A percentile compares a stretch with the other conserved stretches of the same genome.
phyloP scores from a whole-genome alignment of 2,329 filamentous ascomycete species.

The Moelleriella libera region DNA sequence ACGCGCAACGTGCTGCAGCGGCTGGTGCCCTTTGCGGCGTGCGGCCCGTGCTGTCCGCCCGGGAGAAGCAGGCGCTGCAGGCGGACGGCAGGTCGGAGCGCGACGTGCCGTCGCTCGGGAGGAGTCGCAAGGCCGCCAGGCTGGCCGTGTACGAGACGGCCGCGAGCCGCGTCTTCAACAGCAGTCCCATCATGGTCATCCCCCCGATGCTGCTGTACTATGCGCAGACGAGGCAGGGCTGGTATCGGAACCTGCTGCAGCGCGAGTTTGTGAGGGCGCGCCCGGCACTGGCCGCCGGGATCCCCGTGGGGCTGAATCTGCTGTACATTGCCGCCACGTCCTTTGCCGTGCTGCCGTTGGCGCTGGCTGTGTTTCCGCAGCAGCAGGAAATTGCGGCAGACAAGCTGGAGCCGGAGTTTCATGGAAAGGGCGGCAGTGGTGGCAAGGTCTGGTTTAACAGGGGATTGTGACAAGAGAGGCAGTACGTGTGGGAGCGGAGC shows the following conservation, averaged over 20 bases:
- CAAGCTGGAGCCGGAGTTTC: conserved; percentile 75
- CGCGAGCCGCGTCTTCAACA: conserved; percentile 79
- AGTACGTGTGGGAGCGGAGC: background rate
- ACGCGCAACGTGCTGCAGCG: conserved; percentile 65
- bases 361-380: conserved; percentile 85
- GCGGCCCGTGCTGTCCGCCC: conserved; percentile 63
- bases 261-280: conserved; percentile 67
- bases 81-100: conserved; percentile 47
- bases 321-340: conserved; percentile 77
- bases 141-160: conserved; percentile 90
- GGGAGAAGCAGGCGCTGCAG: conserved; percentile 45
- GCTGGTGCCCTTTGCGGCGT: conserved; percentile 92
- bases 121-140: conserved; percentile 75
- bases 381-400: conserved; percentile 66
- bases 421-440: conserved; percentile 60
- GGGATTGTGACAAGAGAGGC: conserved; percentile 40
- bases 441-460: conserved; percentile 94
- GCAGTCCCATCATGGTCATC: conserved; percentile 92
- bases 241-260: conserved; percentile 29
- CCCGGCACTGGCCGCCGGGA: conserved; percentile 43
- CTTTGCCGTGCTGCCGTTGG: conserved; percentile 77
- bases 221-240: conserved; percentile 45
- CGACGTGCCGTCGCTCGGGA: conserved; percentile 61
- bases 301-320: conserved; percentile 69
- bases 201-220: conserved; percentile 76